These are phyloP conservation scores for Jacaranda mimosifolia DNA, from an alignment of 257 asterid species.

Conservation along the genomic window DNA sequence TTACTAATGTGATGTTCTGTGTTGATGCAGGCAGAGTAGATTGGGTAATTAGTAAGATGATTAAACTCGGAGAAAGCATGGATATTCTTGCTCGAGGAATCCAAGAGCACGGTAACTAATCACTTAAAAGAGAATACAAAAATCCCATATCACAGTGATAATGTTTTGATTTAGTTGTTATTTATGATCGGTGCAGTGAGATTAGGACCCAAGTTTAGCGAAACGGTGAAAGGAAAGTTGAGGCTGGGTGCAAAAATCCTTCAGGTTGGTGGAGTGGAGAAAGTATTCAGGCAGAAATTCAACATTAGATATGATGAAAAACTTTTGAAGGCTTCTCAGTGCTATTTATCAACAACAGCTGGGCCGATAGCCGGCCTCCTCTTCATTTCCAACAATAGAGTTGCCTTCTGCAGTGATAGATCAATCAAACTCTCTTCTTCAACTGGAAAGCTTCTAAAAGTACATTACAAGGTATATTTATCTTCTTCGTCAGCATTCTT, in stretches of 20 bases:
- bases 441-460: conserved; percentile 42
- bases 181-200: conserved; percentile 41
- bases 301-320: conserved; percentile 38
- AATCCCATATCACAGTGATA: background rate
- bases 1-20: background rate
- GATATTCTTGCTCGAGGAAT: conserved; percentile 55
- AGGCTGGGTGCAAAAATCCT: conserved; percentile 58
- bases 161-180: background rate
- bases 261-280: conserved; percentile 56
- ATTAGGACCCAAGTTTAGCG: conserved; percentile 53
- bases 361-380: conserved; percentile 54
- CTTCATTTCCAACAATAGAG: conserved; percentile 44
- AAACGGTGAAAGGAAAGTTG: conserved; percentile 60
- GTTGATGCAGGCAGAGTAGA: conserved; percentile 46
- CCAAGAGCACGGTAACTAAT: conserved; percentile 51
- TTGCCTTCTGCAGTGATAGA: conserved; percentile 62
- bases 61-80: conserved; percentile 46
- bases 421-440: conserved; percentile 50
- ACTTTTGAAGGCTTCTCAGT: conserved; percentile 48
- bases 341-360: conserved; percentile 53
- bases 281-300: conserved; percentile 50
- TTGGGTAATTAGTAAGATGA: conserved; percentile 45
- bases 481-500: background rate
- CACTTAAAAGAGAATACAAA: background rate
- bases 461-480: conserved; percentile 47